Base-by-base conservation (phyloP, 192 early-diverging fungal species). In the Polychytrium aggregatum region DNA sequence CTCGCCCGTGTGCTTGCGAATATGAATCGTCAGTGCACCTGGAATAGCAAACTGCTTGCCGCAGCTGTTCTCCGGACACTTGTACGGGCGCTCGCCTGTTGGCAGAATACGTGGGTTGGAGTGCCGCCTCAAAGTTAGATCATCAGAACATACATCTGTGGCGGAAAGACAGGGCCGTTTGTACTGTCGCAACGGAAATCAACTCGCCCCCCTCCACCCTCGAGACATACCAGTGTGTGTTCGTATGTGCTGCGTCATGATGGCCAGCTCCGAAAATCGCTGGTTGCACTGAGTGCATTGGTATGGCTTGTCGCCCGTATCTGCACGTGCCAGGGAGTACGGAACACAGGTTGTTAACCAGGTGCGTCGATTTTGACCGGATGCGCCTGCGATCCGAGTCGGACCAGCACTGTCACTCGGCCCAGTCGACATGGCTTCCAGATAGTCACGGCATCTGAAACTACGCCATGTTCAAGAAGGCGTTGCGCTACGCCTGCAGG, bases 231-330 rank as follows among this genome's bases (percentile, higher is more conserved):
- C 55, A 11, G 59, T 63, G 40, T 68, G 68, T 16, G 60, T 65
- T 3, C 59, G 60, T 50, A 57, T 56, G 46, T 71, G 68, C 37
- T 65, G 62, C 11, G 78, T 72, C 84, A 90, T 83, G 43, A 83
- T 80, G 45, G 76, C 78, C 2, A 74, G 63, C 59, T 90, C 87
- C 28, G 83, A 82, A 55, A 92, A 92, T 13, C 82, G 67, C 65
- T 84, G 83, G 28, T 70, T 71, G 52, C 88, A 91, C 21, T 72
- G 53, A 20, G 50, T 64, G 71, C 88, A 92, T 48, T 79, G 71
- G 47, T 81, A 88, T 1, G 88, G 88, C 58, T 83, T 85, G 56
- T 82, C 79, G 5, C 88, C 85, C 13, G 59, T 54, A 57, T 59
- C 50, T 68, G 28, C 14, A 41, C 40, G 46, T 56, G 2, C 13